phyloP scores from a whole-genome alignment of 306 rosid species.

The Glycine soja region DNA sequence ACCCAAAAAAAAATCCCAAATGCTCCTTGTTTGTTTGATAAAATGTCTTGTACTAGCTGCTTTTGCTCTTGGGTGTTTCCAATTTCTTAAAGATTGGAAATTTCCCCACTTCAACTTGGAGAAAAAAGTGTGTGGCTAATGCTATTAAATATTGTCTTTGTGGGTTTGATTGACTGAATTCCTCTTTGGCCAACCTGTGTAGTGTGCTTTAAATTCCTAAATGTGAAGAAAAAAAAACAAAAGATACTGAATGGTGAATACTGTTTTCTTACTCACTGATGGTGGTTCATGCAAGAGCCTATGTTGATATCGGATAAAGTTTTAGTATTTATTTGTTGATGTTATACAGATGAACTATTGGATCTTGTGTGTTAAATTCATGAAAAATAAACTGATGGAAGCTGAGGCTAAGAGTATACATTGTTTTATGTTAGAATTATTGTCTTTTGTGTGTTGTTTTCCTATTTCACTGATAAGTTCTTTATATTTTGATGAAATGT shows the following conservation, averaged over 20 bases:
- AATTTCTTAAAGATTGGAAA: not conserved
- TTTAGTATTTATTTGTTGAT: not conserved
- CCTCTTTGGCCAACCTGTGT: not conserved
- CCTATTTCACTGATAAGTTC: not conserved
- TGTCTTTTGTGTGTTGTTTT: not conserved
- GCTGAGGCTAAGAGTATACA: not conserved
- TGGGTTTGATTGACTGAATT: not conserved
- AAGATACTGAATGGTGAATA: not conserved
- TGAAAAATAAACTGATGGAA: not conserved
- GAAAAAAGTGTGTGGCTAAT: not conserved
- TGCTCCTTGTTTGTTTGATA: not conserved
- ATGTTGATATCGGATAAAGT: not conserved
- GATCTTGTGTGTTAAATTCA: not conserved
- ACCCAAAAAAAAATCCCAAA: no score
- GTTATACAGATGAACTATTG: not conserved
- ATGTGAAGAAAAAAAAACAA: not conserved
- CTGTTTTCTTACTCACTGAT: not conserved
- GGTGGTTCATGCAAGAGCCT: not conserved
- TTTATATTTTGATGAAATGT: conserved; percentile 3
- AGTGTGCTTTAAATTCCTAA: not conserved
- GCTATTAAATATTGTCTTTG: not conserved
- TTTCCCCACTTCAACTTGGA: not conserved
- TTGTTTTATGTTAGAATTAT: not conserved
- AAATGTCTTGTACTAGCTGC: not conserved
- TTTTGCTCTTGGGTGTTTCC: conserved; percentile 6